These are phyloP conservation scores for Huntiella decipiens DNA, from an alignment of 2,329 filamentous ascomycete genomes.

Conservation along the genomic window DNA sequence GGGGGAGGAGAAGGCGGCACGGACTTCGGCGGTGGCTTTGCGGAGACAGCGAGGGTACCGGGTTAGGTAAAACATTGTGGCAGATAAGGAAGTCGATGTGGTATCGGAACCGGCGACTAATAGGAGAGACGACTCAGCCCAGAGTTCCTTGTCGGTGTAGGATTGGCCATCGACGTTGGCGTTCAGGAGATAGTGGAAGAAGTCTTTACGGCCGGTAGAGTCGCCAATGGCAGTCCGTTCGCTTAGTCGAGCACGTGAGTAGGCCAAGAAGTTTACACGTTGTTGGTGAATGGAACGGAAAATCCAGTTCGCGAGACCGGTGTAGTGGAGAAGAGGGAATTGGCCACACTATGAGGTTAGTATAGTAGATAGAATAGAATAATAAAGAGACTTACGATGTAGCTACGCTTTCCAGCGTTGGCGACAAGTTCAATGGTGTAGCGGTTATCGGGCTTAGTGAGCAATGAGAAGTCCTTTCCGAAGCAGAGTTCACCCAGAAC, in stretches of 20 bases:
- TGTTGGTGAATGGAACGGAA: conserved; percentile 48
- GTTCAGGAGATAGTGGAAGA: conserved; percentile 57
- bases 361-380: neutral
- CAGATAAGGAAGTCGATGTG: conserved; percentile 48
- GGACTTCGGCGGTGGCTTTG: conserved; percentile 31
- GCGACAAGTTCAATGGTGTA: conserved; percentile 50
- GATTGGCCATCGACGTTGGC: conserved; percentile 44
- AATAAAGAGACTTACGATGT: conserved; percentile 34
- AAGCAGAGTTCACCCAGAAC: conserved; percentile 42
- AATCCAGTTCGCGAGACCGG: conserved; percentile 47
- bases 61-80: conserved; percentile 43
- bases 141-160: conserved; percentile 46
- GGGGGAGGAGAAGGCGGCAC: conserved; percentile 27
- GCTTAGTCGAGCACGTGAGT: conserved; percentile 46
- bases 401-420: conserved; percentile 46
- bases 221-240: conserved; percentile 48
- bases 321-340: conserved; percentile 48
- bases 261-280: conserved; percentile 50
- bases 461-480: conserved; percentile 41
- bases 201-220: conserved; percentile 45
- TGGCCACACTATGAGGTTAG: conserved; percentile 38
- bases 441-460: conserved; percentile 34
- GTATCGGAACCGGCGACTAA: conserved; percentile 56
- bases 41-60: conserved; percentile 29
- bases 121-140: conserved; percentile 52